Percentiles rank a stretch among this genome's conserved stretches.
These are phyloP conservation scores for Talaromyces proteolyticus DNA, from an alignment of 495 filamentous ascomycete genomes.

Conservation along the genomic window DNA sequence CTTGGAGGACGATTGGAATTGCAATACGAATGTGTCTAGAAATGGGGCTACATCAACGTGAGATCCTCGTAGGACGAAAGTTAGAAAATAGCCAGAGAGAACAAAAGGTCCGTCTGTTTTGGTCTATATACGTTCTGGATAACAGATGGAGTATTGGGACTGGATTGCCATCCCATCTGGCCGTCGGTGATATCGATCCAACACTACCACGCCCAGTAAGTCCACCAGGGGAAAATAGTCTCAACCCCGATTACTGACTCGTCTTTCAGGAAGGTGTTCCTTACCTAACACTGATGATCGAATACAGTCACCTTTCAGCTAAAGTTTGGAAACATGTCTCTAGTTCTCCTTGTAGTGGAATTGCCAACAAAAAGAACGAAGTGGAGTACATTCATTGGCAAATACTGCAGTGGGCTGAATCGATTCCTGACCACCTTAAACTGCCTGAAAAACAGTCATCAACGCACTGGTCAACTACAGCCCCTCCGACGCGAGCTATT, in stretches of 20 bases:
- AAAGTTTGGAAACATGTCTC: slow-evolving; percentile 72
- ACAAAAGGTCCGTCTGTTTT: slow-evolving; percentile 50
- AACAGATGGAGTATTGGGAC: slow-evolving; percentile 49
- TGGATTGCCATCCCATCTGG: slow-evolving; percentile 44
- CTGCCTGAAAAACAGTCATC: slow-evolving; percentile 20
- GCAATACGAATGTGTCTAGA: slow-evolving; percentile 75
- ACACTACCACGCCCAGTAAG: slow-evolving; percentile 63
- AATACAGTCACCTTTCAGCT: slow-evolving; percentile 70
- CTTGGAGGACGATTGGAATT: slow-evolving; percentile 78
- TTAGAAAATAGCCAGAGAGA: not conserved
- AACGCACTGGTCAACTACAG: slow-evolving; percentile 51
- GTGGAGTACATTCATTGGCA: slow-evolving; percentile 73
- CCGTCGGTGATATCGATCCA: slow-evolving; percentile 48
- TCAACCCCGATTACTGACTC: not conserved
- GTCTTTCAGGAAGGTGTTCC: slow-evolving; percentile 54
- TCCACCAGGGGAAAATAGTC: not conserved
- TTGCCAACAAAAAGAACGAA: slow-evolving; percentile 53
- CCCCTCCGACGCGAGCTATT: not conserved
- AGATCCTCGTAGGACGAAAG: slow-evolving; percentile 1
- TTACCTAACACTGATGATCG: slow-evolving; percentile 77
- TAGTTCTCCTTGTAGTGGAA: slow-evolving; percentile 36
- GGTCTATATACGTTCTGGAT: slow-evolving; percentile 48
- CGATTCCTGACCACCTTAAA: slow-evolving; percentile 34
- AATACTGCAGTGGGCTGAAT: slow-evolving; percentile 64
- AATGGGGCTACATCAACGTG: slow-evolving; percentile 66